Conservation (phyloP, 1,284 basidiomycete genomes). For the Microbotryomycetes sp. region DNA sequence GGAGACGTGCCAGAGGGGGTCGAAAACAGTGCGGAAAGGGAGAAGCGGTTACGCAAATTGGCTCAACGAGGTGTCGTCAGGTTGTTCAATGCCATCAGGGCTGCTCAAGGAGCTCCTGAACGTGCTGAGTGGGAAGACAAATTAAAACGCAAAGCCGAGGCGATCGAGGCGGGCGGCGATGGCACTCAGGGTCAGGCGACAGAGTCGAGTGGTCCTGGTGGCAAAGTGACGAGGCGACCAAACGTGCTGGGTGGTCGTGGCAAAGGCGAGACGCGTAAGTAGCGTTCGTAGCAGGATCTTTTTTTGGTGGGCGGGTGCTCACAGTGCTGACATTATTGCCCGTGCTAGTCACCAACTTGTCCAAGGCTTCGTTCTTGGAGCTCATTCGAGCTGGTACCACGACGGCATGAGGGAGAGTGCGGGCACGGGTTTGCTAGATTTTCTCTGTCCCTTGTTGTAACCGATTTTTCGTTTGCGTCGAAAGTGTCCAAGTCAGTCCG, state of each 20-base stretch:
- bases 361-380: slow-evolving; percentile 40
- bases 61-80: slow-evolving; percentile 41
- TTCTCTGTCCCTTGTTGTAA: too few relatives aligned
- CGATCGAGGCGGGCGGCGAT: slow-evolving; percentile 30
- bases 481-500: too few relatives aligned
- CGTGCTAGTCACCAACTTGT: slow-evolving; percentile 39
- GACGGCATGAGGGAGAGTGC: too few relatives aligned
- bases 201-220: slow-evolving; percentile 8
- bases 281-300: neutral
- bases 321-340: neutral
- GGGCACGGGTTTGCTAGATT: too few relatives aligned
- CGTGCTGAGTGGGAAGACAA: slow-evolving; percentile 30
- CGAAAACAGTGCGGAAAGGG: slow-evolving; percentile 36
- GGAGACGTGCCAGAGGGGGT: slow-evolving; percentile 5
- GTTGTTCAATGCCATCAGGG: slow-evolving; percentile 41
- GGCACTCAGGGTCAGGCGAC: slow-evolving; percentile 5
- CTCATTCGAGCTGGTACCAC: slow-evolving; percentile 35
- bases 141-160: slow-evolving; percentile 28
- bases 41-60: slow-evolving; percentile 38
- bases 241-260: slow-evolving; percentile 39
- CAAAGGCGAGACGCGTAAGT: slow-evolving; percentile 39
- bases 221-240: slow-evolving; percentile 26
- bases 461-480: too few relatives aligned
- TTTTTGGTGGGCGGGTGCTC: neutral
- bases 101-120: slow-evolving; percentile 36